These are phyloP conservation scores for Alternaria burnsii DNA, from an alignment of 2,329 filamentous ascomycete species.

Conservation along the genomic window DNA sequence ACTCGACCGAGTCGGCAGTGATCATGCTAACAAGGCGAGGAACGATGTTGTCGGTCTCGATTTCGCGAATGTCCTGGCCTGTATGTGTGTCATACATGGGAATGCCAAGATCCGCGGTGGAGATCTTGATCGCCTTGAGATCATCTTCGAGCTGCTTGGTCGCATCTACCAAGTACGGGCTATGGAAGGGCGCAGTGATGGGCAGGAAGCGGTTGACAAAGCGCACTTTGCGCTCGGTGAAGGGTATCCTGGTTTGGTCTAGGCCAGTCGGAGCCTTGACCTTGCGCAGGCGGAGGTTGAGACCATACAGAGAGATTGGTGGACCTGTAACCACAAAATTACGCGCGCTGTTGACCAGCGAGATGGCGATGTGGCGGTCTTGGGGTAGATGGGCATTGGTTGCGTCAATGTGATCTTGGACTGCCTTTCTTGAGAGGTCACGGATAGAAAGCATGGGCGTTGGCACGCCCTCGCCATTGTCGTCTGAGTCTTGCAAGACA, in stretches of 20 bases:
- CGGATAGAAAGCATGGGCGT: slow-evolving; percentile 98
- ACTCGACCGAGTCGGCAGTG: slow-evolving; percentile 91
- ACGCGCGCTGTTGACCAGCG: slow-evolving; percentile 93
- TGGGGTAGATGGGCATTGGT: slow-evolving; percentile 95
- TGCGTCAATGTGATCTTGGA: slow-evolving; percentile 95
- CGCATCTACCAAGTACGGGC: slow-evolving; percentile 86
- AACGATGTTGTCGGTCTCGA: slow-evolving; percentile 77
- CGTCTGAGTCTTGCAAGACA: slow-evolving; percentile 89
- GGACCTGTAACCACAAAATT: slow-evolving; percentile 98
- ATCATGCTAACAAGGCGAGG: slow-evolving; percentile 90
- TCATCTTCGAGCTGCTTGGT: slow-evolving; percentile 86
- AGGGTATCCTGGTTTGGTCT: slow-evolving; percentile 92
- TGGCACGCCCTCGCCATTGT: slow-evolving; percentile 92
- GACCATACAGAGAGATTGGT: slow-evolving; percentile 92
- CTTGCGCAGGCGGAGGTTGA: slow-evolving; percentile 94
- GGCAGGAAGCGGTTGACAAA: slow-evolving; percentile 97
- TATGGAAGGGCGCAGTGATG: slow-evolving; percentile 98
- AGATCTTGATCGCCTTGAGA: slow-evolving; percentile 80
- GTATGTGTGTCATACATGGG: slow-evolving; percentile 83
- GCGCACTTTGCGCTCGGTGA: slow-evolving; percentile 93
- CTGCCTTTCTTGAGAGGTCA: slow-evolving; percentile 84
- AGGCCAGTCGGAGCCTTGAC: slow-evolving; percentile 97
- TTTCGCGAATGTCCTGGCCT: slow-evolving; percentile 81
- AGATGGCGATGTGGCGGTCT: slow-evolving; percentile 93
- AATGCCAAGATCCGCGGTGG: slow-evolving; percentile 76